Evolutionary conservation across 1,284 basidiomycete genomes (phyloP).

Genomic region (Sphagnurus paluster): DNA sequence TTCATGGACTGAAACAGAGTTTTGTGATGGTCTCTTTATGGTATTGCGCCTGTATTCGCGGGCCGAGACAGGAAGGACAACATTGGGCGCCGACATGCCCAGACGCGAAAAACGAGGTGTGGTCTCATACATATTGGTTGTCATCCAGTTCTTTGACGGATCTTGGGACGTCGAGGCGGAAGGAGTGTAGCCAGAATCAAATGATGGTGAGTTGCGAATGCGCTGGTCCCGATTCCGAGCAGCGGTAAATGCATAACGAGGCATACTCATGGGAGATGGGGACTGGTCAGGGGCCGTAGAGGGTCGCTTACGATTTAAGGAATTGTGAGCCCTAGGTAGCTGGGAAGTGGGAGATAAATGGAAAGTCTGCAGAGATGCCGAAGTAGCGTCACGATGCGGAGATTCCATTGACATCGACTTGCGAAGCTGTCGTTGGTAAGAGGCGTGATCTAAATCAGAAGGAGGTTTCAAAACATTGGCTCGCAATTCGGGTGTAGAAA

Average conservation of each 20-base stretch:
- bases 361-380: too few relatives aligned
- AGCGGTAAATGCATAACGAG: too few relatives aligned
- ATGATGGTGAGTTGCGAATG: neutral
- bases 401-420: too few relatives aligned
- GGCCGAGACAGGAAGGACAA: slow-evolving; percentile 46
- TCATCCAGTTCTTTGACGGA: slow-evolving; percentile 36
- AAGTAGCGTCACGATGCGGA: too few relatives aligned
- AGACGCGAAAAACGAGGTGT: slow-evolving; percentile 46
- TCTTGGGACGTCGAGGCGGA: slow-evolving; percentile 2
- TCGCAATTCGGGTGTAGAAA: too few relatives aligned
- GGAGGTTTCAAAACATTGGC: neutral
- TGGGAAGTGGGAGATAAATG: too few relatives aligned
- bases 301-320: too few relatives aligned
- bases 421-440: neutral
- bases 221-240: neutral
- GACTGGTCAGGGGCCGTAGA: too few relatives aligned
- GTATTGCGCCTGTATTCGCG: slow-evolving; percentile 25
- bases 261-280: too few relatives aligned
- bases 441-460: too few relatives aligned
- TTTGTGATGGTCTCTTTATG: neutral
- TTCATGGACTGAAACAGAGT: neutral
- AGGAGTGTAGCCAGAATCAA: neutral
- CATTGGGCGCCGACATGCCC: slow-evolving; percentile 35
- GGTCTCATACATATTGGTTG: slow-evolving; percentile 32
- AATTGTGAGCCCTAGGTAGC: too few relatives aligned